Base-by-base conservation (phyloP, 2,329 filamentous ascomycete genomes). In the Aspergillus fumigatiaffinis region DNA sequence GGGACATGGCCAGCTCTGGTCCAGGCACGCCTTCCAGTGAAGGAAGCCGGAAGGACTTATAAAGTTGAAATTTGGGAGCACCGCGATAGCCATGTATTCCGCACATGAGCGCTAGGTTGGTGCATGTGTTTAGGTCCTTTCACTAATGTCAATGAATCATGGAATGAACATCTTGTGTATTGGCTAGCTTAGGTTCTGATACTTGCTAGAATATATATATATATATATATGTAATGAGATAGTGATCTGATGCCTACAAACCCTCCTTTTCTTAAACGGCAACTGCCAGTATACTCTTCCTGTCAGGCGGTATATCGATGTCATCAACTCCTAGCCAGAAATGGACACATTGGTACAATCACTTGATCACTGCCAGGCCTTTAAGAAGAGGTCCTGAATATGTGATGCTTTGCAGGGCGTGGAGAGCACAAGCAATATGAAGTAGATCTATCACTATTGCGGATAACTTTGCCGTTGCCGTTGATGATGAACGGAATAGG, bases 1-100 rank as follows among this genome's bases (percentile, higher is more conserved):
- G 73, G 71, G 73, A 75, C 42, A 69, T 73, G 68, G 70, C 66
- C 50, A 76, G 73, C 55, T 73, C 74, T 4, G 72, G 71, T 12
- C 68, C 73, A 38, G 60, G 63, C n/a, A 75, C 73, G 5, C 72
- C 72, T 17, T 64, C 68, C 9, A 71, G 68, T n/a, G 72, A 73
- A 51, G 73, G 71, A 57, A 58, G 59, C 52, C 70, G 71, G 53
- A 76, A 76, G 57, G 69, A 74, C 60, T 56, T 70, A 53, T 74
- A 61, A 70, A 23, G 5, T 32, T 7, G 32, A 44, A 35, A 50
- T 49, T 49, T 38, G 29, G 42, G 57, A 49, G 51, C 8, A 46
- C 26, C 26, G 32, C 20, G 4, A 9, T 17, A 29, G 3, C 28
- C 50, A 32, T 23, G 32, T 35, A 17, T 20, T 17, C n/a, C 20